These are phyloP conservation scores for Candida pseudofarinosa DNA, from an alignment of 805 yeast species.

Conservation along the genomic window DNA sequence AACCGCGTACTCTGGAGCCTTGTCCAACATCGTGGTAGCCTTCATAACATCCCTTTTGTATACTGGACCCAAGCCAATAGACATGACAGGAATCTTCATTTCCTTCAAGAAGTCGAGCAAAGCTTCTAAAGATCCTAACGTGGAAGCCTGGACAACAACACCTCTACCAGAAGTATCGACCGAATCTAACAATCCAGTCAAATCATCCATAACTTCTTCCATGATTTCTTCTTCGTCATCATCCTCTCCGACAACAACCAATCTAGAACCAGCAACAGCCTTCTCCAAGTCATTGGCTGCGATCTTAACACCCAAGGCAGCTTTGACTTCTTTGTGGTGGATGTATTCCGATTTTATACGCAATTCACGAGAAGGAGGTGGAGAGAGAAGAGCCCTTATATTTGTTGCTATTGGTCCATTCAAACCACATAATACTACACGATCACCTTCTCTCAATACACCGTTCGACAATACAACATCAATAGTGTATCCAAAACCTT, in stretches of 20 bases:
- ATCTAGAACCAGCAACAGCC: constrained; percentile 98
- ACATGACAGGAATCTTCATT: constrained; percentile 99
- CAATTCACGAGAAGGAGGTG: constrained; percentile 94
- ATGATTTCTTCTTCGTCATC: constrained; percentile 96
- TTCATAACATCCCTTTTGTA: constrained; percentile 97
- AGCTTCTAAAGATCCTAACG: constrained; percentile 97
- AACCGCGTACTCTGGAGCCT: constrained; percentile 92
- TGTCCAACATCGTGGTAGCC: constrained; percentile 94
- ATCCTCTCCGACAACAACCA: constrained; percentile 91
- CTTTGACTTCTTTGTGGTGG: constrained; percentile 96
- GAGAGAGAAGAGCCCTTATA: constrained; percentile 92
- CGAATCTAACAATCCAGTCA: constrained; percentile 89
- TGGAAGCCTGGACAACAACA: constrained; percentile 97
- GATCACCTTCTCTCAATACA: constrained; percentile 88
- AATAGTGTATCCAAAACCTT: constrained; percentile 97
- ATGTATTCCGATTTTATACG: constrained; percentile 95
- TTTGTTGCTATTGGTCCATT: constrained; percentile 97
- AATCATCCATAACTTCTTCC: constrained; percentile 99
- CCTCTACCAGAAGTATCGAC: constrained; percentile 95
- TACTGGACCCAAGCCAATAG: constrained; percentile 97
- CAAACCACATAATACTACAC: constrained; percentile 94
- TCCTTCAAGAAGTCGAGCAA: constrained; percentile 93
- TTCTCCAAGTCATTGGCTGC: constrained; percentile 97
- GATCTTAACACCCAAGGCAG: constrained; percentile 97
- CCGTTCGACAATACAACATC: constrained; percentile 98